Evolutionary conservation across 495 filamentous ascomycete genomes (phyloP), one percentile per base, ranked within the genome.

Genomic region (Penicillium atrosanguineum): DNA sequence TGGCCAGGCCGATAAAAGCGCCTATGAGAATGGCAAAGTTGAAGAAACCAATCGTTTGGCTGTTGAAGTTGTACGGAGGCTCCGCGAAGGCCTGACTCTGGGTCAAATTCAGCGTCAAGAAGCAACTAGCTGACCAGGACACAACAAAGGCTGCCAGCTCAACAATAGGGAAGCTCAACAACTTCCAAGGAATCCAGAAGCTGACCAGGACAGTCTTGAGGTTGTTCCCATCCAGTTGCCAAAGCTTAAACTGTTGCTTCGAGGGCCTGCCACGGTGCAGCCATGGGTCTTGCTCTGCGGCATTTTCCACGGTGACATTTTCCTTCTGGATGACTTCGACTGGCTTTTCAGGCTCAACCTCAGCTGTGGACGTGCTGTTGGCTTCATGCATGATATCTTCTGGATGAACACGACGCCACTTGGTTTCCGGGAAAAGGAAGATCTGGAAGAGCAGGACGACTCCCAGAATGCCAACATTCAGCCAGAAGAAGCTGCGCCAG

Each of bases 51-150:
- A 86, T 81, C 7, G 74, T 62, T 44, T 79, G 67, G 19, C 73
- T 68, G 44, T 70, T 78, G 57, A 82, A 76, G 46, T 80, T 77
- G 58, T 84, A 83, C 0, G 84, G 83, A 8, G 83, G 83, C 2
- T 77, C 79, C 28, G 75, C 79, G 48, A 85, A 83, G 2, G 78
- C 80, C 57, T 84, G 83, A 19, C 75, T 74, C 59, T 87, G 78
- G 23, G 84, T 87, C 21, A 88, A 71, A 58, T 87, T 87, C 57
- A 86, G 68, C 18, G 83, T 81, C 53, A 87, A 69, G 59, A 86
- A 81, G 18, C 70, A 76, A 56, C 79, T 78, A 38, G 80, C 83
- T 20, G 76, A 76, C 79, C 82, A 86, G 14, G 79, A 79, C 36
- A 84, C 80, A 29, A 83, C 69, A 60, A 86, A 82, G 20, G 79